Base-by-base conservation (phyloP, 2,329 filamentous ascomycete species). In the Ophiosphaerella korrae region DNA sequence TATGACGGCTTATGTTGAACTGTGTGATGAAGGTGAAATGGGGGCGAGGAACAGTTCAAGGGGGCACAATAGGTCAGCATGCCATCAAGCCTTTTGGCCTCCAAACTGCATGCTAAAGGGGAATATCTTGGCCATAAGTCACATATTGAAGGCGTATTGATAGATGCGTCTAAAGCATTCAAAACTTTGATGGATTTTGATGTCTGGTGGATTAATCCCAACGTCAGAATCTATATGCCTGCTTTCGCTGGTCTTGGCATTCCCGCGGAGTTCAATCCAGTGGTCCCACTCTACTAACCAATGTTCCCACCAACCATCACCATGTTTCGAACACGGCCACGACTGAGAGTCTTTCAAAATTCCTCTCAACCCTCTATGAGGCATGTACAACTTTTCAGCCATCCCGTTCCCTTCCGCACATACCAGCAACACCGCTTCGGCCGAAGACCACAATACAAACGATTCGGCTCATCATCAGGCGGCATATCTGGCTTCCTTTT, bases 391-490 rank as follows among this genome's bases (percentile, higher is more conserved):
- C 40, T 42, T 26, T 12, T 46, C 24, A 39, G 46, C 14, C 34
- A 23, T 24, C 31, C 55, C 54, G 49, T 42, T 8, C 60, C 56
- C 21, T 43, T 41, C 23, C 63, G 67, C 41, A 42, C 52, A 48
- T 68, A 68, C 56, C 53, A 66, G 48, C 61, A 60, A 43, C 46
- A 57, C 21, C 60, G 59, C 23, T 65, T 66, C 44, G 57, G 60
- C 44, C 54, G 58, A 40, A 36, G 59, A 13, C 60, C 58, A 3
- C 63, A 66, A 45, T 72, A 72, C 62, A 60, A 62, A 44, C 67
- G 70, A 55, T 73, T 73, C 58, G 37, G 55, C 14, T 48, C 35
- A 43, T 48, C 32, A 31, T 52, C 57, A 11, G 50, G 37, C 21
- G 57, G 61, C 3, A 14, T 64, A 9, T 46, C 57, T n/a, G 63